Evolutionary conservation across 306 rosid genomes (phyloP).

Genomic region (Acacia melanoxylon): DNA sequence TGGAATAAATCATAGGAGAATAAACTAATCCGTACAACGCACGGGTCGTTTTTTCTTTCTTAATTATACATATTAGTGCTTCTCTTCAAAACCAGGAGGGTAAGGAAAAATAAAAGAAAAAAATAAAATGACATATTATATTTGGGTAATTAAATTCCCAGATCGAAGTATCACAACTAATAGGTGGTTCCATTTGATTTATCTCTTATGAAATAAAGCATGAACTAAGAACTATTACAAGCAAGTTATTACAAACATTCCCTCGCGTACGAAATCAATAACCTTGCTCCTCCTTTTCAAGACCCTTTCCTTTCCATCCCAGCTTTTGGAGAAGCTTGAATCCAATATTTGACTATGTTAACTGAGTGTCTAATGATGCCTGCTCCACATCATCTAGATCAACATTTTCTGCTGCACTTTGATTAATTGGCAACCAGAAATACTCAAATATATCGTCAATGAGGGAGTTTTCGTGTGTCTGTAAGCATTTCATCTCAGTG

Average conservation of each 20-base stretch:
- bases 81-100: too few species aligned
- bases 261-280: constrained; percentile 3
- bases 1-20: too few species aligned
- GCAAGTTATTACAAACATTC: neutral
- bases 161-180: too few species aligned
- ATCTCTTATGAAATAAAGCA: neutral
- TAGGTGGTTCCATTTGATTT: too few species aligned
- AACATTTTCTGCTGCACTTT: constrained; percentile 90
- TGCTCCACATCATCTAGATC: constrained; percentile 93
- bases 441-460: constrained; percentile 64
- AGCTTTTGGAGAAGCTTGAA: constrained; percentile 94
- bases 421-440: constrained; percentile 84
- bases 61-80: too few species aligned
- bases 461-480: constrained; percentile 53
- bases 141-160: too few species aligned
- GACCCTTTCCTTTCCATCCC: constrained; percentile 99
- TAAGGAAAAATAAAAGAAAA: too few species aligned
- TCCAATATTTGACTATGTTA: constrained; percentile 82
- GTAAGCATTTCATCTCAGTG: constrained; percentile 18
- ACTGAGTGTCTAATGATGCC: constrained; percentile 83
- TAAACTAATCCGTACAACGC: too few species aligned
- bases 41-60: too few species aligned
- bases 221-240: neutral
- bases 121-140: too few species aligned
- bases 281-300: constrained; percentile 98